A percentile compares a stretch with the other conserved stretches of the same genome.
These are phyloP conservation scores for Enterocytospora artemiae DNA, from an alignment of 371 early-diverging fungal genomes.

Conservation along the genomic window DNA sequence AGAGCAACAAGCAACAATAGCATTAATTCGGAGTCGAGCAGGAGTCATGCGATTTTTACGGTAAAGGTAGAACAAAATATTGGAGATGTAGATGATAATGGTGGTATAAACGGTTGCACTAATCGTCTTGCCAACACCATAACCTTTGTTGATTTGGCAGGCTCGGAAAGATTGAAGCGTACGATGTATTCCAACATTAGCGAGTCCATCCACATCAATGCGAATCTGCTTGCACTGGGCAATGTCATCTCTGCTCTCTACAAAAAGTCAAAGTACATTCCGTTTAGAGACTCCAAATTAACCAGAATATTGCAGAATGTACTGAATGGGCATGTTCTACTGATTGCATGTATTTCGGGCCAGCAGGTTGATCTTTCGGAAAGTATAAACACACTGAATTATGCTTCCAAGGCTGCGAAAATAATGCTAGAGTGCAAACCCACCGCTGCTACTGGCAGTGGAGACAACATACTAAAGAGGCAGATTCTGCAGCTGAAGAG, in stretches of 20 bases:
- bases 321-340: constrained; percentile 73
- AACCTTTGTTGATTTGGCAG: constrained; percentile 96
- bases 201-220: constrained; percentile 93
- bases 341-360: constrained; percentile 80
- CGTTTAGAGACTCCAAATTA: constrained; percentile 89
- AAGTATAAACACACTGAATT: constrained; percentile 74
- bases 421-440: constrained; percentile 37
- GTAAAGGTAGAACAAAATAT: constrained; percentile 61
- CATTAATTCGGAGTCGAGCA: constrained; percentile 83
- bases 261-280: constrained; percentile 67
- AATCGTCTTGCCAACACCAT: too few species aligned
- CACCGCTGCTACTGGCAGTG: constrained; percentile 7
- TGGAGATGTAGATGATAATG: constrained; percentile 1
- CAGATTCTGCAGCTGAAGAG: constrained; percentile 39
- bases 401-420: constrained; percentile 55
- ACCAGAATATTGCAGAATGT: constrained; percentile 86
- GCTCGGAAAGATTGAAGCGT: constrained; percentile 86
- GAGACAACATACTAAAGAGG: not conserved
- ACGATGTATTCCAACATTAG: constrained; percentile 82
- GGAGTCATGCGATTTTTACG: constrained; percentile 94
- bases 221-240: constrained; percentile 84
- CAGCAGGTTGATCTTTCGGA: constrained; percentile 70
- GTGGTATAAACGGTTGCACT: constrained; percentile 17
- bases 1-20: constrained; percentile 81
- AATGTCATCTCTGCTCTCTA: constrained; percentile 93